phyloP scores from a whole-genome alignment of 768 basidiomycete species.

The Agrocybe praecox region DNA sequence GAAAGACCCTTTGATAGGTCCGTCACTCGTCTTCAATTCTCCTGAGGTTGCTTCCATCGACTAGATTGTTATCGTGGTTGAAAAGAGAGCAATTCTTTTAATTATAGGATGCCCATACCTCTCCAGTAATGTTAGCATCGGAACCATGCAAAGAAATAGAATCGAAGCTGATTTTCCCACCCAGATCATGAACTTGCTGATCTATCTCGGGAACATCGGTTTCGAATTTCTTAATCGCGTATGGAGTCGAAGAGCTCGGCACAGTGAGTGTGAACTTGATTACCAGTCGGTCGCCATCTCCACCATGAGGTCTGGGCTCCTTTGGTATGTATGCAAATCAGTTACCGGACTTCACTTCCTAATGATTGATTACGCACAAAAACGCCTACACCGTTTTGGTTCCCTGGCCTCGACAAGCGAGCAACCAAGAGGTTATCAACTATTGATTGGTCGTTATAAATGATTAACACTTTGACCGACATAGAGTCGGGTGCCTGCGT shows the following conservation, averaged over 20 bases:
- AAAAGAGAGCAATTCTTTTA: background rate
- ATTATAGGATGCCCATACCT: slow-evolving; percentile 29
- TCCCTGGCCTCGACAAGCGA: background rate
- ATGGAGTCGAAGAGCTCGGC: slow-evolving; percentile 1
- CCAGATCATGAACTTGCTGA: slow-evolving; percentile 39
- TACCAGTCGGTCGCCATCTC: background rate
- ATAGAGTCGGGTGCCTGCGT: background rate
- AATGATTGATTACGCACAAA: slow-evolving; percentile 1
- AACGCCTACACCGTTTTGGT: slow-evolving; percentile 8
- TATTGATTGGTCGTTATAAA: background rate
- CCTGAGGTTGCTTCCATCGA: slow-evolving; percentile 30
- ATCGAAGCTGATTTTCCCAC: slow-evolving; percentile 45
- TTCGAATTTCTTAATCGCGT: background rate
- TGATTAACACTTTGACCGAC: background rate
- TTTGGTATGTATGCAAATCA: too few species aligned
- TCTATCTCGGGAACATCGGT: slow-evolving; percentile 38
- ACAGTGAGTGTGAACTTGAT: slow-evolving; percentile 18
- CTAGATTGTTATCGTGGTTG: slow-evolving; percentile 20
- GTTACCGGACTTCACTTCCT: background rate
- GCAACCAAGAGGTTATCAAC: background rate
- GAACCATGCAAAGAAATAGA: slow-evolving; percentile 34
- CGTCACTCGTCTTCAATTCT: slow-evolving; percentile 38
- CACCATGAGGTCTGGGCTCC: too few species aligned
- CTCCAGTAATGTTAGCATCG: slow-evolving; percentile 33
- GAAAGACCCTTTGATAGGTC: slow-evolving; percentile 49